Base-by-base conservation (phyloP, 306 rosid genomes). In the Vachellia collinsii region DNA sequence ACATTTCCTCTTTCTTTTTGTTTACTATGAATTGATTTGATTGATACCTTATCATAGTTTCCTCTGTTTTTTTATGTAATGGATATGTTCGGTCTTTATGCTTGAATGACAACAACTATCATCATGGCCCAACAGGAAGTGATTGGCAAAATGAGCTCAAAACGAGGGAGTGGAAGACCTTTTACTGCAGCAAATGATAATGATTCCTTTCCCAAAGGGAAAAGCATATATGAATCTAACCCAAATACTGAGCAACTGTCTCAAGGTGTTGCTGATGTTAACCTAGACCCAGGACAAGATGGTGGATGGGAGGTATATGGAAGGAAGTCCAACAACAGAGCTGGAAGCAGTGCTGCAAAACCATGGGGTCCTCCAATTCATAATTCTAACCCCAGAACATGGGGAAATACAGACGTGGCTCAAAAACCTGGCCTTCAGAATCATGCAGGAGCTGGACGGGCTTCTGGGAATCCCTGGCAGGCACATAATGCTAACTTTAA, bases 271-370 rank as follows among this genome's bases (percentile, higher is more conserved):
- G 77, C 80, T 19, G 87, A 77, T 20, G 22, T 83, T 75, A 83
- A 74, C 79, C 86, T 92, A 44, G 86, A 68, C 16, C 58, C 80
- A 1, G 79, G 58, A 53, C 87, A 86, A 16, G 86, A 85, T 70
- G 91, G 87, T 37, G 92, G 86, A 20, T 92, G 94, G 97, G 93
- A 89, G 82, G 93, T 90, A 14, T 77, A 75, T 82, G 77, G 85
- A 44, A 89, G 73, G 79, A 92, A 85, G 73, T 67, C 93, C 3
- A 92, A 83, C 88, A 85, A 84, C 86, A 88, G 76, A 87, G 85
- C 89, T 76, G 88, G 89, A 82, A 80, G 81, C 81, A 84, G 81
- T 67, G 62, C 85, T 77, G 77, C 86, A 41, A 88, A 75, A 79
- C 77, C 85, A 50, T 76, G 86, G 82, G 82, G 61, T 83, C 43